A percentile compares a stretch with the other conserved stretches of the same genome.
Conservation (phyloP, 2,329 filamentous ascomycete genomes). For the Diaporthe sp. region DNA sequence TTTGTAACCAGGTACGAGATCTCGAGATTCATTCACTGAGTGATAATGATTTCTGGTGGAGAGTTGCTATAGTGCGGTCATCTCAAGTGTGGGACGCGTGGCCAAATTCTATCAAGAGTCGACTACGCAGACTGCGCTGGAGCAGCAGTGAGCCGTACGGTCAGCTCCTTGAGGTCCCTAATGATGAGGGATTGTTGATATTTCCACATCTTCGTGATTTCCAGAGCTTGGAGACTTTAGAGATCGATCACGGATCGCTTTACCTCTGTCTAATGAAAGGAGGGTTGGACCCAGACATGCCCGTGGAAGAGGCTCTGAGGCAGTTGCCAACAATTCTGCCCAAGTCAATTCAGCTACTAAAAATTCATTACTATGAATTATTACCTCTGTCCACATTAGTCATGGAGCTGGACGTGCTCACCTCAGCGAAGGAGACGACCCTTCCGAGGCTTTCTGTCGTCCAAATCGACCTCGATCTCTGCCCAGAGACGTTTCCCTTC, state of each 20-base stretch:
- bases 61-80: not conserved
- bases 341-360: not conserved
- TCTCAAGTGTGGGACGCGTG: not conserved
- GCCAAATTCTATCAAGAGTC: not conserved
- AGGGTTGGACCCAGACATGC: not conserved
- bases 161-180: not conserved
- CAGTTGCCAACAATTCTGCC: not conserved
- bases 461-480: not conserved
- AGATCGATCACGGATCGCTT: not conserved
- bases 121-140: not conserved
- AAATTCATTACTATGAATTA: not conserved
- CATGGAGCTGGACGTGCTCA: not conserved
- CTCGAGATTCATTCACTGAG: not conserved
- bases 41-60: not conserved
- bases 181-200: too few relatives aligned
- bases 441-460: not conserved
- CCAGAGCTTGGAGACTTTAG: not conserved
- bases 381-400: not conserved
- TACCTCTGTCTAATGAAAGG: not conserved
- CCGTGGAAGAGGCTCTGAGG: not conserved
- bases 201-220: not conserved
- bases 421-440: not conserved
- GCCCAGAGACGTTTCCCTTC: accelerated
- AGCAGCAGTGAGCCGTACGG: not conserved
- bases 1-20: not conserved